Base-by-base conservation (phyloP, 140 eudicot species). In the Senecio squalidus region DNA sequence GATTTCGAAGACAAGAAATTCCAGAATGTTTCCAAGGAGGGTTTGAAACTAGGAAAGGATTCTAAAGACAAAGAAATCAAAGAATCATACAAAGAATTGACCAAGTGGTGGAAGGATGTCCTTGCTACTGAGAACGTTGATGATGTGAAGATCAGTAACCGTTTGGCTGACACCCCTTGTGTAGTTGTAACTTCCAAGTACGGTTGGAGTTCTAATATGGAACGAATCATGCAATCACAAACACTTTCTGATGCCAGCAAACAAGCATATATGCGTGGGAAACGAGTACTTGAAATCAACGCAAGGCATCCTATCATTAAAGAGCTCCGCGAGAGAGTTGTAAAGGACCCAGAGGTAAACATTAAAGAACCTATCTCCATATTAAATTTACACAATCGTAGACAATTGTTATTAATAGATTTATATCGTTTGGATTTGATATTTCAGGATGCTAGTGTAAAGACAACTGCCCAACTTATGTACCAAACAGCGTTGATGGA, bases 141-240 rank as follows among this genome's bases (percentile, higher is more conserved):
- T 43, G 96, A 87, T 52, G 98, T 92, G 39, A 92, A 92, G 79
- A 84, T 92, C 51, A 92, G 98, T 74, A 92, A 87, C 84, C 98
- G 98, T 74, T 75, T 92, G 74, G 88, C 98, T 0, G 95, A 92
- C 73, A 83, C 92, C 36, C 98, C 98, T 18, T 92, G 98, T 71
- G 96, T 92, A 6, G 96, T 92, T 9, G 98, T 92, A 48, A 92
- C 98, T 14, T 87, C 96, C 0, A 92, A 92, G 60, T 92, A 65
- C 39, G 98, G 98, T 6, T 92, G 96, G 98, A 92, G 98, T 73
- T 72, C 98, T 7, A 86, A 87, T 58, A 92, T 92, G 98, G 98
- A 92, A 65, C 69, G 96, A 60, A 92, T 87, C 69, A 92, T 92
- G 98, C 94, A 92, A 41, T 87, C 98, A 5, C 98, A 87, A 59